Base-by-base conservation (phyloP, 495 filamentous ascomycete genomes). In the Penicillium cosmopolitanum region DNA sequence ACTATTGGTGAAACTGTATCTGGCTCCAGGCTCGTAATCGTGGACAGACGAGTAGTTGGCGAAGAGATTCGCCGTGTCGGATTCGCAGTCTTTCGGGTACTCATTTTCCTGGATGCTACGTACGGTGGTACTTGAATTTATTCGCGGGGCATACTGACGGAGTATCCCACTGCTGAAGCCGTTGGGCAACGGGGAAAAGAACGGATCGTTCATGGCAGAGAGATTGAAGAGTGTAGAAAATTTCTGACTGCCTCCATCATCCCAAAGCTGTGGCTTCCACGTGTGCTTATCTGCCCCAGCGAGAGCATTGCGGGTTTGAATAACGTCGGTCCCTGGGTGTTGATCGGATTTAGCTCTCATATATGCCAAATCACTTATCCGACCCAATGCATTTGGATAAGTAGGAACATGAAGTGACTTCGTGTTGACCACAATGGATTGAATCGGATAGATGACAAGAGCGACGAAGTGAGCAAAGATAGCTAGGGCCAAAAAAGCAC, bases 381-480 rank as follows among this genome's bases (percentile, higher is more conserved):
- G 15, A 18, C 15, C 42, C 16, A 16, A 21, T 8, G 5, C 16
- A 44, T 11, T 12, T 50, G 12, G 16, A 21, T 21, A 28, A 25
- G 16, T 38, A 18, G 62, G 62, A 46, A 54, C 31, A 28, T 60
- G 34, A 18, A 50, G 44, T 8, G 48, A 48, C 40, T 51, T 54
- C 15, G 51, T 13, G 21, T 35, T 51, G 19, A 71, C 46, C 13
- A 71, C 47, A 33, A 69, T 53, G 9, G 65, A 61, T 53, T 69
- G 66, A n/a, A 69, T 58, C 5, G 66, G 66, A 34, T 61, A 69
- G 34, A 64, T 65, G 8, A 71, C 58, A 21, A 51, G 43, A 18
- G 59, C 66, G 9, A 67, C 36, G 36, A 67, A 51, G 43, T 69
- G 55, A 13, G 61, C 43, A 3, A 65, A 51, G n/a, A 68, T 61